Evolutionary conservation across 306 rosid genomes (phyloP).

Genomic region (Ochetophila trinervis): DNA sequence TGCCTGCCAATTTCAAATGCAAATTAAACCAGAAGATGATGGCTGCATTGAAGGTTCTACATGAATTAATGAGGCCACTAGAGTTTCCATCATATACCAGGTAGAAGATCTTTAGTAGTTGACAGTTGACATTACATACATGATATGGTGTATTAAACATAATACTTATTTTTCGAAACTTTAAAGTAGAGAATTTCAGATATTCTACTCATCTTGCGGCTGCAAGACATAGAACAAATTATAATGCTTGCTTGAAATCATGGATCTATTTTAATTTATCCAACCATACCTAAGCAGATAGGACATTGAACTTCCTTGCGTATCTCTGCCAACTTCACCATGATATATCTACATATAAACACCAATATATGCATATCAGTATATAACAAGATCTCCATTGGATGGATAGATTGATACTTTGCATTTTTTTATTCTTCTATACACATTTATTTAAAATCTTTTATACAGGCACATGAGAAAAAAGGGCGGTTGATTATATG

Average conservation of each 20-base stretch:
- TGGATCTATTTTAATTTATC: conserved; percentile 4
- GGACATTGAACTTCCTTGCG: conserved; percentile 79
- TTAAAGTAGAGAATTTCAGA: background rate
- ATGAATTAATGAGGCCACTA: background rate
- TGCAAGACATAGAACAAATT: background rate
- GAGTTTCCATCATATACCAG: background rate
- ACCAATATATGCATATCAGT: conserved; percentile 26
- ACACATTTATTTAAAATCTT: background rate
- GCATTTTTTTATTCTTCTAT: conserved; percentile 5
- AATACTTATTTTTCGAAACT: too few relatives aligned
- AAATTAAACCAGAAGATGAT: background rate
- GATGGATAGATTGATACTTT: conserved; percentile 3
- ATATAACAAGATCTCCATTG: conserved; percentile 1
- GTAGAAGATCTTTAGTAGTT: background rate
- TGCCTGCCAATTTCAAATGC: background rate
- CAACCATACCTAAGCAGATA: conserved; percentile 72
- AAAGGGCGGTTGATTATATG: background rate
- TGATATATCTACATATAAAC: conserved; percentile 49
- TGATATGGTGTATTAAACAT: too few relatives aligned
- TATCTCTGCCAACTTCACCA: conserved; percentile 55
- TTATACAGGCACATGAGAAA: background rate
- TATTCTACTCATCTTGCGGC: background rate
- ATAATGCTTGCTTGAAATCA: conserved; percentile 13
- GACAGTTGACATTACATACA: background rate
- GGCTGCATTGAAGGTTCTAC: background rate